Base-by-base conservation (phyloP, 1,139 yeast species). In the Nakaseomyces kungkrabaensis region DNA sequence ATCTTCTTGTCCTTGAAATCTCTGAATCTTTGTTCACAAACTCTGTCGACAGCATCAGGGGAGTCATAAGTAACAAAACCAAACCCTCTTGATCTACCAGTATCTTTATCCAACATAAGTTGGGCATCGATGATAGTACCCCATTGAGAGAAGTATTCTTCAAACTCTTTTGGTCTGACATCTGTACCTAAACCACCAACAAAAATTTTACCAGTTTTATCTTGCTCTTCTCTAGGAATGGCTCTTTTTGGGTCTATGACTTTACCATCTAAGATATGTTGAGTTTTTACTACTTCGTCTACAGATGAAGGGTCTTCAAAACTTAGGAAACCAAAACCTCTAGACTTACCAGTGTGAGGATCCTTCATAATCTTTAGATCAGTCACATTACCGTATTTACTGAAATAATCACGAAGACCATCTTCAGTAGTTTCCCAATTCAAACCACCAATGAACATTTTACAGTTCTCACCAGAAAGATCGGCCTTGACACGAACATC, bases 371-470 rank as follows among this genome's bases (percentile, higher is more conserved):
- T 94, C 38, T 95, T 88, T 61, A 88, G 81, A 58, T 92, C 97
- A 38, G 80, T 68, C 49, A 92, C 94, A 56, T 85, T 94, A 59
- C 99, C 99, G 67, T 80, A 92, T 68, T 92, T 85, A 49, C 84
- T 75, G 67, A 92, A 92, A 68, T 92, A 92, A 52, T 81, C 82
- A 55, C 79, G 82, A 67, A 92, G 69, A 29, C 81, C 78, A 52
- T 82, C 96, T 63, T 92, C 98, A 7, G 95, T 84, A 31, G 99
- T 92, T 63, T 92, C 98, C 98, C 98, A 92, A 63, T 92, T 94
- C 59, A 92, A 79, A 48, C 99, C 99, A 57, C 99, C 99, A 67
- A 92, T 82, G 66, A 92, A 92, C 97, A 94, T 89, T 66, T 92
- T 92, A 51, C 97, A 96, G 54, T 78, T 77, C 58, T 76, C 78